Percentiles rank a stretch among this genome's conserved stretches.
phyloP scores from a whole-genome alignment of 2,329 filamentous ascomycete species.

The Aureobasidium vineae region DNA sequence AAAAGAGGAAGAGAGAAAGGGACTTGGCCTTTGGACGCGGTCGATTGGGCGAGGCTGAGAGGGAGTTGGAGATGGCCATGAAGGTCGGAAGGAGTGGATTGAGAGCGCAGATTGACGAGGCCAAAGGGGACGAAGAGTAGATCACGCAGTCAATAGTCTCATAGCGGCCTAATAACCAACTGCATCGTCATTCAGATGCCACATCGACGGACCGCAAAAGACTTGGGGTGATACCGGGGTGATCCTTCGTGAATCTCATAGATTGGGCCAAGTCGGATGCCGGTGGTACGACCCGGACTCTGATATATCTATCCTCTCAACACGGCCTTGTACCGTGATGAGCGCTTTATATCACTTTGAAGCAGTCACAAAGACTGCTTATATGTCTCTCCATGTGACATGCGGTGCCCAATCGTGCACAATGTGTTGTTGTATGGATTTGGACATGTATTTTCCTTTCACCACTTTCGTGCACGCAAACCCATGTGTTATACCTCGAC shows the following conservation, averaged over 20 bases:
- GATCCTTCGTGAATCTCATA: not conserved
- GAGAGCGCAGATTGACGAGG: constrained; percentile 56
- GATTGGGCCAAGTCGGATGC: not conserved
- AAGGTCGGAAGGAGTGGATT: constrained; percentile 65
- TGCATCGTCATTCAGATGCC: not conserved
- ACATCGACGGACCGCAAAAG: not conserved
- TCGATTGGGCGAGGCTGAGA: constrained; percentile 65
- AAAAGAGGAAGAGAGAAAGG: constrained; percentile 31
- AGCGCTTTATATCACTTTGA: too few species aligned
- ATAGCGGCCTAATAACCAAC: too few species aligned
- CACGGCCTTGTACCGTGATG: too few species aligned
- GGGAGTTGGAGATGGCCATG: constrained; percentile 67
- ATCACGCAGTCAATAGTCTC: not conserved
- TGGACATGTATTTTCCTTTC: too few species aligned
- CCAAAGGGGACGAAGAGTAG: not conserved
- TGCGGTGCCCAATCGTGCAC: too few species aligned
- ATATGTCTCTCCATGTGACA: too few species aligned
- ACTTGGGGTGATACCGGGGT: too few species aligned
- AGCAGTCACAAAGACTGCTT: too few species aligned
- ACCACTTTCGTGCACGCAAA: too few species aligned
- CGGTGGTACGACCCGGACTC: not conserved
- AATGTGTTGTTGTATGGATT: too few species aligned
- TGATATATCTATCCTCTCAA: too few species aligned
- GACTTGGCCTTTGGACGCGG: constrained; percentile 36
- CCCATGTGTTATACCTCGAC: not conserved